These are phyloP conservation scores for Aspergillus texensis DNA, from an alignment of 2,329 filamentous ascomycete species.

Conservation along the genomic window DNA sequence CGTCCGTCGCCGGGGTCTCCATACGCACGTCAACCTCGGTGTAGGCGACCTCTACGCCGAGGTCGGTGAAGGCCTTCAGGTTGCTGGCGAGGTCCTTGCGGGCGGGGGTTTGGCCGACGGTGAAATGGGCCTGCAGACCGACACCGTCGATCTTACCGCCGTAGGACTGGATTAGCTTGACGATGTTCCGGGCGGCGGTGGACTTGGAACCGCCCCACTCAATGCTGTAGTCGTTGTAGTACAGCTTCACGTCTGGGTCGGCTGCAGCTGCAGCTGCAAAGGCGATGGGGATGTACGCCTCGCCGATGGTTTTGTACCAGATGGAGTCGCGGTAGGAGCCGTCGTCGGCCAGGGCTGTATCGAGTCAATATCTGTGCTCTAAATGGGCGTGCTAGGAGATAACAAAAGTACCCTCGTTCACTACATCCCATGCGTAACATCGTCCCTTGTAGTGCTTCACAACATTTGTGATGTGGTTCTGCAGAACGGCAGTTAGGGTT, in stretches of 20 bases:
- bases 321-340: slow-evolving; percentile 46
- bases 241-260: slow-evolving; percentile 58
- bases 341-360: slow-evolving; percentile 49
- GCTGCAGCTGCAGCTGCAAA: slow-evolving; percentile 55
- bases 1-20: slow-evolving; percentile 30
- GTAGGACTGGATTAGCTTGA: slow-evolving; percentile 43
- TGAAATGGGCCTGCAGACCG: slow-evolving; percentile 47
- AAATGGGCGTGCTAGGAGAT: background rate
- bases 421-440: slow-evolving; percentile 46
- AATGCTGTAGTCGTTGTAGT: slow-evolving; percentile 51
- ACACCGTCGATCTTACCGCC: slow-evolving; percentile 52
- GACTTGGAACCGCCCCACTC: slow-evolving; percentile 42
- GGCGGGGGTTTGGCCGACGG: slow-evolving; percentile 46
- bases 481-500: slow-evolving; percentile 59
- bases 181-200: slow-evolving; percentile 37
- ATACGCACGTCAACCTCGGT: slow-evolving; percentile 55
- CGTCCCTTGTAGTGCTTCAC: slow-evolving; percentile 39
- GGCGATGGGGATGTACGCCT: slow-evolving; percentile 50
- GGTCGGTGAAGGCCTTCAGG: slow-evolving; percentile 41
- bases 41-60: slow-evolving; percentile 48
- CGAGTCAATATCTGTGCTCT: background rate
- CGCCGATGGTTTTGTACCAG: slow-evolving; percentile 48
- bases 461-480: slow-evolving; percentile 47
- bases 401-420: slow-evolving; percentile 36
- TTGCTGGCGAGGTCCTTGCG: slow-evolving; percentile 41